A percentile compares a stretch with the other conserved stretches of the same genome.
These are phyloP conservation scores for Aspergillus egyptiacus DNA, from an alignment of 495 filamentous ascomycete species.

Conservation along the genomic window DNA sequence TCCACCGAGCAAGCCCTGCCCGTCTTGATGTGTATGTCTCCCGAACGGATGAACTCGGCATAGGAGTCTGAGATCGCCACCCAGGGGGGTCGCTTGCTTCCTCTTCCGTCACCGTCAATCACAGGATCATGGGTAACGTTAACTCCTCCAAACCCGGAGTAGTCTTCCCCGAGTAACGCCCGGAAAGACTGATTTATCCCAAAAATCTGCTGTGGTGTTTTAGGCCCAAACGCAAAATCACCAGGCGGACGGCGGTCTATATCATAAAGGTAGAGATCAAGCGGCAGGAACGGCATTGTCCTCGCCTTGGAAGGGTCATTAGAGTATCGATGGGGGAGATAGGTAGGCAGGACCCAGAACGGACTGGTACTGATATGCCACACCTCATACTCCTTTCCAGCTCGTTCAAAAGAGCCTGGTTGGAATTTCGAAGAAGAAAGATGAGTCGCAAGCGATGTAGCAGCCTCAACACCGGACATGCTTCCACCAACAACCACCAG, in stretches of 20 bases:
- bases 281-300: slow-evolving; percentile 56
- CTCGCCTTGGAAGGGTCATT: slow-evolving; percentile 15
- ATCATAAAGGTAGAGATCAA: slow-evolving; percentile 75
- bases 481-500: slow-evolving; percentile 77
- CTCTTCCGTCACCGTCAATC: slow-evolving; percentile 15
- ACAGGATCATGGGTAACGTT: neutral
- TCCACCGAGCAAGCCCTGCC: slow-evolving; percentile 25
- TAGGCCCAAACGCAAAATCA: slow-evolving; percentile 52
- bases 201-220: slow-evolving; percentile 47
- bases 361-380: slow-evolving; percentile 65
- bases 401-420: slow-evolving; percentile 28
- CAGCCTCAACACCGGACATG: slow-evolving; percentile 76
- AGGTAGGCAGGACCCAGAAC: slow-evolving; percentile 66
- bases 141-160: slow-evolving; percentile 33
- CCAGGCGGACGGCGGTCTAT: slow-evolving; percentile 51
- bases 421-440: slow-evolving; percentile 53
- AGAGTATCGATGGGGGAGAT: slow-evolving; percentile 40
- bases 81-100: slow-evolving; percentile 47
- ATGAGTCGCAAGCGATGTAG: slow-evolving; percentile 63
- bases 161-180: slow-evolving; percentile 55
- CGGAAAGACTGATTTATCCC: slow-evolving; percentile 49
- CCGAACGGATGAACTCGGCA: slow-evolving; percentile 61
- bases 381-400: slow-evolving; percentile 41
- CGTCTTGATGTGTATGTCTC: slow-evolving; percentile 44
- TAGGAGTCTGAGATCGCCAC: slow-evolving; percentile 68